phyloP scores from a whole-genome alignment of 345 rosid genomes.

The Syzygium oleosum region DNA sequence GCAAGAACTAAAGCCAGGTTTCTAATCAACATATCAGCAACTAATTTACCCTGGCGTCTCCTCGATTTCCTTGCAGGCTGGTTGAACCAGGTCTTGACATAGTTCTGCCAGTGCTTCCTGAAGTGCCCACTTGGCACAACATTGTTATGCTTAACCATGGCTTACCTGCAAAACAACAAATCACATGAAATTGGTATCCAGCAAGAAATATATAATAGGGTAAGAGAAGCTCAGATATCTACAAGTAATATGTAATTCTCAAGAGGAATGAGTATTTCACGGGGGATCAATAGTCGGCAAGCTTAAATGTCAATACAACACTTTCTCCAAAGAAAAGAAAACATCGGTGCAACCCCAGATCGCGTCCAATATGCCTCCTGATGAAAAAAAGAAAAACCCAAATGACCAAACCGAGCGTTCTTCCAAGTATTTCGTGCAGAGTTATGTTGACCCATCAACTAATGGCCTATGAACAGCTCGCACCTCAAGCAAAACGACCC shows the following conservation, averaged over 20 bases:
- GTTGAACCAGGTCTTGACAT: conserved; percentile 84
- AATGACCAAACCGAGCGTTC: background rate
- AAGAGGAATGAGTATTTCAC: background rate
- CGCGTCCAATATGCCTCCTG: background rate
- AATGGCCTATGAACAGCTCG: background rate
- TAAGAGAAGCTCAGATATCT: background rate
- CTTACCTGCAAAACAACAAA: conserved; percentile 20
- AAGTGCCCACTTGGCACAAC: conserved; percentile 64
- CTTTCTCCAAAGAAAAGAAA: background rate
- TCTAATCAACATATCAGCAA: background rate
- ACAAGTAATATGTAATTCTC: background rate
- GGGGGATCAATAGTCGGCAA: background rate
- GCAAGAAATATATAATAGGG: background rate
- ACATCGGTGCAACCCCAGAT: background rate
- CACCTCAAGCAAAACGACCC: background rate
- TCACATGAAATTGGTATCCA: background rate
- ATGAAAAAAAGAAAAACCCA: background rate
- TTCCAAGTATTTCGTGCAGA: background rate
- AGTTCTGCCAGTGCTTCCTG: conserved; percentile 81
- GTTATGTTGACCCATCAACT: background rate
- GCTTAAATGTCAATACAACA: background rate
- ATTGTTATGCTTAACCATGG: conserved; percentile 71
- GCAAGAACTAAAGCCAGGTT: background rate
- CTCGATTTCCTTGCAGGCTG: conserved; percentile 78
- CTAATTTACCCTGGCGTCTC: conserved; percentile 38